Evolutionary conservation across 176 grass and related monocot species (phyloP).

Genomic region (Microstegium vimineum): DNA sequence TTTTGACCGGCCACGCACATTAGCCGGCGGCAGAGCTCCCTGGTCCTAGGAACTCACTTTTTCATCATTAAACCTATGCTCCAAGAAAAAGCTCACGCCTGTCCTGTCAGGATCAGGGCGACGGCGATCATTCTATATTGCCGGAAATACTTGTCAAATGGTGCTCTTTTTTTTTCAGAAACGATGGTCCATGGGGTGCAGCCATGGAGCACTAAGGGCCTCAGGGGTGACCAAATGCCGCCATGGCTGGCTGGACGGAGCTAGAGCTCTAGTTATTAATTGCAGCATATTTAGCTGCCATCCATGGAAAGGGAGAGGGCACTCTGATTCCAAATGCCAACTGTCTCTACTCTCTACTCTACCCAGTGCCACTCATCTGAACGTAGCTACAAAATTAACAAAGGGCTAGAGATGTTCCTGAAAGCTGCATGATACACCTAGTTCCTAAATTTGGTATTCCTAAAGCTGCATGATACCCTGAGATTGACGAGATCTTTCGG

Average conservation of each 20-base stretch:
- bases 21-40: slow-evolving; percentile 24
- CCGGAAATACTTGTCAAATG: slow-evolving; percentile 30
- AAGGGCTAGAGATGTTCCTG: slow-evolving; percentile 25
- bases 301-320: slow-evolving; percentile 20
- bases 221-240: slow-evolving; percentile 1
- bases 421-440: slow-evolving; percentile 23
- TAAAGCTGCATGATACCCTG: slow-evolving; percentile 20
- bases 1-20: slow-evolving; percentile 42
- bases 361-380: slow-evolving; percentile 16
- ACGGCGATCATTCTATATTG: slow-evolving; percentile 5
- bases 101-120: neutral
- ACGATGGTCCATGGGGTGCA: slow-evolving; percentile 24
- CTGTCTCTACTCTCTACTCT: slow-evolving; percentile 1
- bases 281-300: slow-evolving; percentile 38
- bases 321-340: slow-evolving; percentile 23
- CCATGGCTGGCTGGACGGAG: slow-evolving; percentile 21
- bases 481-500: slow-evolving; percentile 19
- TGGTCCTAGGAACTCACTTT: slow-evolving; percentile 23
- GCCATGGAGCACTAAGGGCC: slow-evolving; percentile 11
- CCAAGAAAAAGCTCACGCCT: neutral
- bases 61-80: slow-evolving; percentile 22
- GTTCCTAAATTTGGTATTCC: slow-evolving; percentile 8
- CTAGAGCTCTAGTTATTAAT: slow-evolving; percentile 35
- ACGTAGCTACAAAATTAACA: neutral
- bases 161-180: slow-evolving; percentile 22